Evolutionary conservation across 345 rosid species (phyloP).

Genomic region (Corchorus capsularis): DNA sequence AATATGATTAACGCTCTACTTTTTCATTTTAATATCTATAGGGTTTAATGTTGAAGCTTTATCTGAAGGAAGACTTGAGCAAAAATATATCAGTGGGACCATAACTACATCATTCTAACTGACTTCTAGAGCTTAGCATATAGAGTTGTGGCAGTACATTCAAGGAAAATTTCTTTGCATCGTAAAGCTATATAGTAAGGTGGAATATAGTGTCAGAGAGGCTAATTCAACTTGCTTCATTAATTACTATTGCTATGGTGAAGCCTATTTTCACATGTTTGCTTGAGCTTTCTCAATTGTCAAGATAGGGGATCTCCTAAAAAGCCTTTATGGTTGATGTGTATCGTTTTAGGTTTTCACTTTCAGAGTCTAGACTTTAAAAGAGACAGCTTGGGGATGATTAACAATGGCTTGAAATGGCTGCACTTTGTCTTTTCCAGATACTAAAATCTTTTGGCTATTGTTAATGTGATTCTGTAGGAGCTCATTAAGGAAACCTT

Average conservation of each 20-base stretch:
- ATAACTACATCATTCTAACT: neutral
- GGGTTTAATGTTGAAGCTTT: neutral
- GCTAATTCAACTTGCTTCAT: neutral
- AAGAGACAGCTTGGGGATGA: neutral
- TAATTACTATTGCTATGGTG: neutral
- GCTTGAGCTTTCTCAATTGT: neutral
- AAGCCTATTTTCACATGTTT: neutral
- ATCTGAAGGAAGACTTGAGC: neutral
- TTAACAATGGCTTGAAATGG: neutral
- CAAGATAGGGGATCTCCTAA: neutral
- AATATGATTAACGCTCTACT: neutral
- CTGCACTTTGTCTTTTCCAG: neutral
- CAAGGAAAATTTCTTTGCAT: neutral
- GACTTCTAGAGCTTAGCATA: neutral
- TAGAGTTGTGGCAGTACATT: neutral
- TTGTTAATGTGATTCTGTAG: neutral
- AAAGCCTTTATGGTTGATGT: neutral
- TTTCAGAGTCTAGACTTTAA: no score
- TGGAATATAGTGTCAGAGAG: neutral
- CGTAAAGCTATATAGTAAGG: neutral
- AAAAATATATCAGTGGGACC: conserved; percentile 1
- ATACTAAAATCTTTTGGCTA: neutral
- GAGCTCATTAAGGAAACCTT: conserved; percentile 1
- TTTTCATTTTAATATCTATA: neutral
- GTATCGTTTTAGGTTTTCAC: neutral